phyloP scores from a whole-genome alignment of 2,329 filamentous ascomycete genomes.

The Pestalotiopsis fici region DNA sequence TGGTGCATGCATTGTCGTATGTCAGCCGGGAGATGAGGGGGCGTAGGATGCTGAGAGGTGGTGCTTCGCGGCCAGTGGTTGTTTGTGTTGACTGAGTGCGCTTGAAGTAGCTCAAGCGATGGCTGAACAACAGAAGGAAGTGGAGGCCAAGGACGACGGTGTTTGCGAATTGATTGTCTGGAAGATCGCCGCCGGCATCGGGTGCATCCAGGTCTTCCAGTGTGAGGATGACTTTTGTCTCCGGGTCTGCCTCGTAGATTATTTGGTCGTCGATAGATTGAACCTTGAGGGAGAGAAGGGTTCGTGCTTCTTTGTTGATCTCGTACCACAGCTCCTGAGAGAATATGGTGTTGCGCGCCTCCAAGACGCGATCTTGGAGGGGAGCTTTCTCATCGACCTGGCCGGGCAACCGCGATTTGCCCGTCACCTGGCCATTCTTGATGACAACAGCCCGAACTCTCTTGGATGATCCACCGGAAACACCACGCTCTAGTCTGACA shows the following conservation, averaged over 20 bases:
- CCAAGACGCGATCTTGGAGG: constrained; percentile 69
- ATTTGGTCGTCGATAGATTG: constrained; percentile 61
- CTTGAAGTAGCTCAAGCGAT: constrained; percentile 71
- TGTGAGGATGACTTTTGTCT: constrained; percentile 65
- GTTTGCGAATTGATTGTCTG: constrained; percentile 59
- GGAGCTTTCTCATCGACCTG: constrained; percentile 57
- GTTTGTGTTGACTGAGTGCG: constrained; percentile 52
- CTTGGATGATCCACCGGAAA: constrained; percentile 51
- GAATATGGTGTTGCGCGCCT: constrained; percentile 77
- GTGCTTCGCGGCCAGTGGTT: constrained; percentile 36
- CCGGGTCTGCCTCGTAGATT: constrained; percentile 52
- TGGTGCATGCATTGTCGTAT: constrained; percentile 41
- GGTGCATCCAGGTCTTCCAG: constrained; percentile 62
- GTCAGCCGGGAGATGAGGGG: constrained; percentile 51
- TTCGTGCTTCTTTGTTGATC: constrained; percentile 77
- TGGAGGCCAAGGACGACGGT: constrained; percentile 68
- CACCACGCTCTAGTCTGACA: constrained; percentile 70
- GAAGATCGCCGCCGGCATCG: constrained; percentile 32
- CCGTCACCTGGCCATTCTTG: constrained; percentile 57
- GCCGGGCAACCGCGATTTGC: constrained; percentile 53
- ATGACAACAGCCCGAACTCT: constrained; percentile 70
- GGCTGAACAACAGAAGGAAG: constrained; percentile 76
- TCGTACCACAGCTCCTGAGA: constrained; percentile 91
- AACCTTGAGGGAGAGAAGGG: constrained; percentile 71
- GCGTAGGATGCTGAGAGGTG: constrained; percentile 50